Evolutionary conservation across 352 stramenopile genomes (phyloP), one percentile per base, ranked within the genome.

Genomic region (Thraustotheca clavata): DNA sequence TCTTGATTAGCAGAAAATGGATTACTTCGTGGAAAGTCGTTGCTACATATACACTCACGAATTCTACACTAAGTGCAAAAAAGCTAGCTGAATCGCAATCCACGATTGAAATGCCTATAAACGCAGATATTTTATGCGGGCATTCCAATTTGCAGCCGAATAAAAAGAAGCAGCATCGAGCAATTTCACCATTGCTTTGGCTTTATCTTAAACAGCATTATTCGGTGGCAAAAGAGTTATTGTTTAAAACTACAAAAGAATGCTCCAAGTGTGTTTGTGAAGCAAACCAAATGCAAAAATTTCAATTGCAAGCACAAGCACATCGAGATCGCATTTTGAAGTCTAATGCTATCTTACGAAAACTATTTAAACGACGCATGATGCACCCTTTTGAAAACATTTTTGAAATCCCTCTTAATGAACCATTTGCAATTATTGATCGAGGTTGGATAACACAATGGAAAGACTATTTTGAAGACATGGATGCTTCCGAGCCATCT

Each of bases 391-490:
- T 50, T 16, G 71, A 65, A 12, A 70, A 71, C 3, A 27, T 86
- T 77, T 46, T 67, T 69, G 29, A 31, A 26, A 55, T 69, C 8
- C 62, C 69, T 24, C 48, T 31, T n/a, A 68, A 67, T 2, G 39
- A 69, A 4, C 75, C 72, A 16, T 72, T 88, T 70, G 90, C 88
- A 68, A 47, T 93, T 18, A 60, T 93, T 0, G 69, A 73, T 34
- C 69, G 72, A n/a, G 54, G 22, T 2, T 93, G 83, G 83, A 74
- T 89, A 39, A 24, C 62, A 27, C 63, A 75, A 18, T 93, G 83
- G 83, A 76, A 80, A 34, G 69, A 76, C 31, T 89, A 90, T 49
- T 88, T 93, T 68, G 79, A 78, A 18, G 74, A 90, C 49, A 72
- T 91, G n/a, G 71, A 87, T 20, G 52, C 75, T 40, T 49, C 71